phyloP scores from a whole-genome alignment of 2,329 filamentous ascomycete species.

The Cyphellophora europaea region DNA sequence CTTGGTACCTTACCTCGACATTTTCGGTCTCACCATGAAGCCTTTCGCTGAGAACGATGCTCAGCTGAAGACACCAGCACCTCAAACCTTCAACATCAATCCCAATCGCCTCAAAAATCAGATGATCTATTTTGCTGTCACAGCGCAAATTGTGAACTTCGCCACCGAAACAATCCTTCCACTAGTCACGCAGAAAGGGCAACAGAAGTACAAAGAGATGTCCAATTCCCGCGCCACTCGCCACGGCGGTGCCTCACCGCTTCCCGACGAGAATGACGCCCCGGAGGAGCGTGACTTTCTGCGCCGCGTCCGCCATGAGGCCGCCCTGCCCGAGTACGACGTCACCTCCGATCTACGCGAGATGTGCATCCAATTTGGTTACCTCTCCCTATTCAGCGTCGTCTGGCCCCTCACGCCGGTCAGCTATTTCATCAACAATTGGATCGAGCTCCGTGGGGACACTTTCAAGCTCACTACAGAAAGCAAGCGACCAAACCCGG shows the following conservation, averaged over 20 bases:
- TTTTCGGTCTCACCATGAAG: conserved; percentile 67
- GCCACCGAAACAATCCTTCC: conserved; percentile 77
- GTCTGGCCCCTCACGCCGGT: conserved; percentile 89
- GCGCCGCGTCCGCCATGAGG: conserved; percentile 69
- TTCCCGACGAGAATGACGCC: conserved; percentile 50
- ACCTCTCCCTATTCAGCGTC: conserved; percentile 82
- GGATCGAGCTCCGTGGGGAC: conserved; percentile 87
- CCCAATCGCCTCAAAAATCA: conserved; percentile 75
- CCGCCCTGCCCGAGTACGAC: conserved; percentile 74
- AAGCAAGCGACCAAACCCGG: conserved; percentile 80
- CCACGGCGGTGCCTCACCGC: conserved; percentile 43
- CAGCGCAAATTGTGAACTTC: conserved; percentile 83
- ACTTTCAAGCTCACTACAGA: conserved; percentile 88
- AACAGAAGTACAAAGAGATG: conserved; percentile 69
- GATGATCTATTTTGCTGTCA: conserved; percentile 93
- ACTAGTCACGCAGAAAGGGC: conserved; percentile 68
- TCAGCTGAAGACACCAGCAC: conserved; percentile 45
- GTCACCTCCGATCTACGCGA: conserved; percentile 86
- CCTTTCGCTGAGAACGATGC: conserved; percentile 69
- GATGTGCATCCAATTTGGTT: conserved; percentile 85
- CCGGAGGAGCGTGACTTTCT: conserved; percentile 76
- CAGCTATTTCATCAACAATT: conserved; percentile 90
- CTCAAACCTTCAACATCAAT: conserved; percentile 69
- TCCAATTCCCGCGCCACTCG: conserved; percentile 51
- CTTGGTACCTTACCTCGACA: conserved; percentile 74